phyloP scores from a whole-genome alignment of 2,329 filamentous ascomycete species.

The Leptographium flavum region DNA sequence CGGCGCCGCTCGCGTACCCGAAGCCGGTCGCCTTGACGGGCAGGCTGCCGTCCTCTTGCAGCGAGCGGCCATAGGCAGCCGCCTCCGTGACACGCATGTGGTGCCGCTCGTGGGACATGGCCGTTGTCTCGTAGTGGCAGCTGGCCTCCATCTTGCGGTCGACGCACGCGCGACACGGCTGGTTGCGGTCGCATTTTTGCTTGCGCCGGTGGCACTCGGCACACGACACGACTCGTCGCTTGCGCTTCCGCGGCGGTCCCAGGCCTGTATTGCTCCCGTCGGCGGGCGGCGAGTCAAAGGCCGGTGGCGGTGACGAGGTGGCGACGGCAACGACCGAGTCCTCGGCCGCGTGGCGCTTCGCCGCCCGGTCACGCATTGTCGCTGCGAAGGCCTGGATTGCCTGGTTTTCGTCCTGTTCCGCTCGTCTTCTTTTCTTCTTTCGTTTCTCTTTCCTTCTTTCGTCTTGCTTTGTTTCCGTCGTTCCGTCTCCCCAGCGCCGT shows the following conservation, averaged over 20 bases:
- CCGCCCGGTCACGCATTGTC: conserved; percentile 2
- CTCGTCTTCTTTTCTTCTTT: background rate
- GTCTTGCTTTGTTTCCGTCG: background rate
- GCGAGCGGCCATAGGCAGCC: conserved; percentile 8
- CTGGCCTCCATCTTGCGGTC: conserved; percentile 38
- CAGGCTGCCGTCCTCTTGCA: conserved; percentile 18
- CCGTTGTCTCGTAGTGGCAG: conserved; percentile 43
- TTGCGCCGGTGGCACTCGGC: conserved; percentile 51
- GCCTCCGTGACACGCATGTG: conserved; percentile 13
- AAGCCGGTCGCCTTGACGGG: conserved; percentile 31
- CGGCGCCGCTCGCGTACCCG: conserved; percentile 36
- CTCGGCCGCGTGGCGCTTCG: conserved; percentile 5
- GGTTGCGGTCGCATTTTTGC: conserved; percentile 47
- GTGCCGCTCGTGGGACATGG: conserved; percentile 24
- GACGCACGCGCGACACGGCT: conserved; percentile 45
- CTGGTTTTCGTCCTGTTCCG: background rate
- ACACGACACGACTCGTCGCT: conserved; percentile 47
- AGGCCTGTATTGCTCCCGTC: conserved; percentile 11
- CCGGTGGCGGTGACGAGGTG: background rate
- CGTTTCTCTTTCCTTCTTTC: background rate
- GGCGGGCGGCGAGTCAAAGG: background rate
- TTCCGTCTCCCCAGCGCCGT: too few species aligned
- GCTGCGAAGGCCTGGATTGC: background rate
- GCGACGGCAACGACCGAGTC: background rate
- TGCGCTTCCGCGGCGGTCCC: conserved; percentile 38